Evolutionary conservation across 768 basidiomycete species (phyloP).

Genomic region (Russula lepida): DNA sequence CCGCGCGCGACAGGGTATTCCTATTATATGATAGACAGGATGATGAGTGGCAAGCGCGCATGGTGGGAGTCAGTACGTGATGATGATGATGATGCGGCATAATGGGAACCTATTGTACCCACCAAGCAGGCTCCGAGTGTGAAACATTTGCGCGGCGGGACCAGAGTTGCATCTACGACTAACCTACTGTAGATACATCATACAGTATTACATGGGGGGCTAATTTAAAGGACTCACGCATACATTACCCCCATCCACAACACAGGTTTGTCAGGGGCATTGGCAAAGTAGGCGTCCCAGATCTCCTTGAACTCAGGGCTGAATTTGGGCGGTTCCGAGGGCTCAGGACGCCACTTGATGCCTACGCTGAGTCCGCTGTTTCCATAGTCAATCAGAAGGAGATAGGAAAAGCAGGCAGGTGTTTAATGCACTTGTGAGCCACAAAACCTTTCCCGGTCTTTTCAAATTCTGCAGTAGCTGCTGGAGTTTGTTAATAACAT

Average conservation of each 20-base stretch:
- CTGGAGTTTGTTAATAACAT: slow-evolving; percentile 25
- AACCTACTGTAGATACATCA: background rate
- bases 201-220: too few relatives aligned
- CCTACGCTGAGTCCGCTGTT: slow-evolving; percentile 16
- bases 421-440: slow-evolving; percentile 45
- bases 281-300: slow-evolving; percentile 23
- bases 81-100: too few relatives aligned
- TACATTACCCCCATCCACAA: slow-evolving; percentile 11
- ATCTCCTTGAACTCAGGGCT: slow-evolving; percentile 24
- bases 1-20: slow-evolving; percentile 23
- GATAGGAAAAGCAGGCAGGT: background rate
- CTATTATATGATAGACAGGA: background rate
- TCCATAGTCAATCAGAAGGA: background rate
- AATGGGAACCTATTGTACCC: background rate
- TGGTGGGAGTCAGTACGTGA: background rate
- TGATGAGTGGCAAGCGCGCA: background rate
- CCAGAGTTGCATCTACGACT: background rate
- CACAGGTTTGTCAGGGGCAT: slow-evolving; percentile 24
- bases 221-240: slow-evolving; percentile 13
- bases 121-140: slow-evolving; percentile 1
- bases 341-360: slow-evolving; percentile 23
- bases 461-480: slow-evolving; percentile 30
- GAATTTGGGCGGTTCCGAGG: slow-evolving; percentile 21
- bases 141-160: slow-evolving; percentile 22
- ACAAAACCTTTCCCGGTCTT: slow-evolving; percentile 39